These are phyloP conservation scores for Helminthosporium solani DNA, from an alignment of 2,329 filamentous ascomycete species.

Conservation along the genomic window DNA sequence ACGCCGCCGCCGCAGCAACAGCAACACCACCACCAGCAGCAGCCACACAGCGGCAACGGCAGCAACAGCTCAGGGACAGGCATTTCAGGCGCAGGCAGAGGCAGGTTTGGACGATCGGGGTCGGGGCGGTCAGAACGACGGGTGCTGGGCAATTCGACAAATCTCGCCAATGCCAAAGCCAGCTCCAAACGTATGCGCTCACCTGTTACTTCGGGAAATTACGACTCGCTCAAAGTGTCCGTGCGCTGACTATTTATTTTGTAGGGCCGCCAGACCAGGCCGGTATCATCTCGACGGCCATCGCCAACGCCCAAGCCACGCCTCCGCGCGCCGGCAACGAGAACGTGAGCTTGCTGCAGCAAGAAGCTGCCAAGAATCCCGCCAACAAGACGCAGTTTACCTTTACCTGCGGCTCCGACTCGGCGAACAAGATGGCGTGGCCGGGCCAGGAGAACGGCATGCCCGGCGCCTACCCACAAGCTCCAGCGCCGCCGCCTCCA, in stretches of 20 bases:
- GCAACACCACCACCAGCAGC: slow-evolving; percentile 45
- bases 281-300: slow-evolving; percentile 90
- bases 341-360: slow-evolving; percentile 75
- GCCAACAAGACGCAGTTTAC: slow-evolving; percentile 88
- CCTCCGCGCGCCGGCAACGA: slow-evolving; percentile 61
- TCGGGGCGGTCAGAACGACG: slow-evolving; percentile 47
- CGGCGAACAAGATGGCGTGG: slow-evolving; percentile 75
- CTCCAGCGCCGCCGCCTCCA: slow-evolving; percentile 11
- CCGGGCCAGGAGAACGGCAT: slow-evolving; percentile 59
- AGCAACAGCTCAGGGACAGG: slow-evolving; percentile 56
- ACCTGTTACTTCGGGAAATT: slow-evolving; percentile 28
- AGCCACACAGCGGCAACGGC: not conserved
- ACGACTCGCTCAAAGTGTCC: slow-evolving; percentile 23
- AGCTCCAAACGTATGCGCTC: slow-evolving; percentile 41
- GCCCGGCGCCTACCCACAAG: slow-evolving; percentile 27
- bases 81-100: slow-evolving; percentile 81
- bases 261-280: slow-evolving; percentile 52
- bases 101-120: slow-evolving; percentile 69
- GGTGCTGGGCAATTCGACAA: slow-evolving; percentile 46
- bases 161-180: slow-evolving; percentile 47
- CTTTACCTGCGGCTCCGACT: slow-evolving; percentile 91
- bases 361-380: slow-evolving; percentile 62
- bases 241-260: slow-evolving; percentile 42
- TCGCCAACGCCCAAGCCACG: slow-evolving; percentile 73
- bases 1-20: slow-evolving; percentile 49